Evolutionary conservation across 2,329 filamentous ascomycete species (phyloP), one percentile per base, ranked within the genome.

Genomic region (Dothistroma septosporum): DNA sequence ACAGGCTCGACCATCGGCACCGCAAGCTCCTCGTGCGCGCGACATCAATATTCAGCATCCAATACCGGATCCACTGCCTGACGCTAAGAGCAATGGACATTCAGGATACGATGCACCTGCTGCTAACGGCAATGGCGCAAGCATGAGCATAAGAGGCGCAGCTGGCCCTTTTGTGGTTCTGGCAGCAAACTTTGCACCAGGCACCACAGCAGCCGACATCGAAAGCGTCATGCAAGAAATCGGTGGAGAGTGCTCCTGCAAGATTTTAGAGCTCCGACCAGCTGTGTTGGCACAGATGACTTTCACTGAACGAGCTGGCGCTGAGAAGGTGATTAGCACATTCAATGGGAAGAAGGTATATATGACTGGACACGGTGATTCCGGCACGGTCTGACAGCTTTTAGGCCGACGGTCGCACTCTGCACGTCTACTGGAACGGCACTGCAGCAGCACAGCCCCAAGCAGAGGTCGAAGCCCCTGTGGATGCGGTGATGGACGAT

Each of bases 121-220:
- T 22, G 48, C 57, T 19, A 68, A 74, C 59, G 69, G 71, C 49
- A 65, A 75, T 35, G 60, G 61, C 28, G 71, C 71, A 62, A 86
- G 87, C 21, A 82, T 93, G 50, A 86, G 82, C 37, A 92, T 94
- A 65, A 81, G 85, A 57, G 90, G 90, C n/a, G 79, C 77, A 78
- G 88, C 9, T 28, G 87, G 89, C 0, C 89, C 89, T 1, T 90
- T 84, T 68, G 83, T 84, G 19, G 83, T 94, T 24, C 83, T 91
- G 72, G 89, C 88, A 2, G 87, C 90, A 75, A 94, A 94, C 78
- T 91, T 94, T 72, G 90, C 90, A 12, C 85, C 85, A 1, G 90
- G 90, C 41, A 94, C 90, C 0, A 92, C 90, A 7, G 88, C 87
- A 1, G 89, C 88, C 32, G 90, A 94, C 70, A 91, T 94, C 61